These are phyloP conservation scores for Oryza rufipogon DNA, from an alignment of 176 grass and related monocot species.

Conservation along the genomic window DNA sequence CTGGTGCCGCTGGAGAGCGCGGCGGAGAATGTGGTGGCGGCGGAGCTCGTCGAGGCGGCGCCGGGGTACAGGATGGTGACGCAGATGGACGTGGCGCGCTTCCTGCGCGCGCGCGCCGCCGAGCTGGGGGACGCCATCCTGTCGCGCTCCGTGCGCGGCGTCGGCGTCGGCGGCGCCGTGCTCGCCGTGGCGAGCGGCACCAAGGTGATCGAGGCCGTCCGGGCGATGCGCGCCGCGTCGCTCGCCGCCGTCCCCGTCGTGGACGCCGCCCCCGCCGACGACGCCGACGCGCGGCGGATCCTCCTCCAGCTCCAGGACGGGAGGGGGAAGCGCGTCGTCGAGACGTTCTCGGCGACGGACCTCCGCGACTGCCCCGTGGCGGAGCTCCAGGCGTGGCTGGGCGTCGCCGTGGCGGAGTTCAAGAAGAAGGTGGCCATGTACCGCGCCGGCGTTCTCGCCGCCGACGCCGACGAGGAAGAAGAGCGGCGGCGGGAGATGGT, in stretches of 20 bases:
- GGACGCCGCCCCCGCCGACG: slow-evolving; percentile 2
- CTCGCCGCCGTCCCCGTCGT: slow-evolving; percentile 85
- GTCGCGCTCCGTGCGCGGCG: slow-evolving; percentile 50
- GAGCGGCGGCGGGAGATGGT: slow-evolving; percentile 27
- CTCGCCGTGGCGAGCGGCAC: slow-evolving; percentile 53
- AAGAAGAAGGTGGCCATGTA: slow-evolving; percentile 56
- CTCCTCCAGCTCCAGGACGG: slow-evolving; percentile 65
- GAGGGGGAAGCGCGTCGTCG: slow-evolving; percentile 59
- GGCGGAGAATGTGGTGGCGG: slow-evolving; percentile 45
- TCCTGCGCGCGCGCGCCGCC: slow-evolving; percentile 48
- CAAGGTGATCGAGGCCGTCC: slow-evolving; percentile 64
- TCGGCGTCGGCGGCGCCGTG: slow-evolving; percentile 60
- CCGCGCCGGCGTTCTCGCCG: background rate
- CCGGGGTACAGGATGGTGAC: slow-evolving; percentile 84
- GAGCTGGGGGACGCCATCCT: slow-evolving; percentile 55
- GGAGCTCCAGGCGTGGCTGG: slow-evolving; percentile 60
- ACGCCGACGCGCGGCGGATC: background rate
- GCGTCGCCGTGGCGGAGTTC: slow-evolving; percentile 62
- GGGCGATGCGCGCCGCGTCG: slow-evolving; percentile 66
- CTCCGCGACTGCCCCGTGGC: slow-evolving; percentile 61
- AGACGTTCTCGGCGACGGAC: slow-evolving; percentile 84
- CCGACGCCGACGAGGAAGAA: background rate
- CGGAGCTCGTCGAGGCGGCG: slow-evolving; percentile 70
- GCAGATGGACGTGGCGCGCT: slow-evolving; percentile 87
- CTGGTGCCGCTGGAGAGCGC: slow-evolving; percentile 83